These are phyloP conservation scores for Citrus reticulata DNA, from an alignment of 345 rosid species.

Conservation along the genomic window DNA sequence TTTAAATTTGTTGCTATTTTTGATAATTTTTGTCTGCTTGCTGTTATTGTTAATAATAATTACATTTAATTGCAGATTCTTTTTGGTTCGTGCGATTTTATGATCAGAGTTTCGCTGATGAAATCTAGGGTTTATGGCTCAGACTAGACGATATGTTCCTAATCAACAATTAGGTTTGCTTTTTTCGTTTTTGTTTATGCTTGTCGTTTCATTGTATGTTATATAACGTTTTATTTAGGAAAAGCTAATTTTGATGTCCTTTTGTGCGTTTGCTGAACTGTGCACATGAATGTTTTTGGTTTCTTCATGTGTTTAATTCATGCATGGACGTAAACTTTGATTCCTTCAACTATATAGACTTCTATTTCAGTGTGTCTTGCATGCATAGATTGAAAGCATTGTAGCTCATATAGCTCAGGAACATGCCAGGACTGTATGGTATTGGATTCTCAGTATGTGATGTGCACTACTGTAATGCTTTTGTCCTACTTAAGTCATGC, in stretches of 20 bases:
- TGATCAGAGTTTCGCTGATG: slow-evolving; percentile 14
- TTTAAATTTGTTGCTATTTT: neutral
- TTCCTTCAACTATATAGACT: neutral
- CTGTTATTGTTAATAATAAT: neutral
- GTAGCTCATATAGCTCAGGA: neutral
- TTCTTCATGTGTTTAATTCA: neutral
- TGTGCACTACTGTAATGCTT: neutral
- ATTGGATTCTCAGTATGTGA: neutral
- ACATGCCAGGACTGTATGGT: neutral
- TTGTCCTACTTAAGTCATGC: neutral
- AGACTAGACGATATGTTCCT: slow-evolving; percentile 31
- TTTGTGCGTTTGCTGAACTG: neutral
- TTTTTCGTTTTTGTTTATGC: neutral
- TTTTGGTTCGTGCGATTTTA: neutral
- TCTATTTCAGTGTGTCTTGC: neutral
- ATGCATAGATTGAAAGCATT: neutral
- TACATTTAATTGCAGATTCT: slow-evolving; percentile 4
- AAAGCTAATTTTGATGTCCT: neutral
- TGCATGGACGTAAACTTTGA: neutral
- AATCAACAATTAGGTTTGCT: slow-evolving; percentile 30
- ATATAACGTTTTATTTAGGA: neutral
- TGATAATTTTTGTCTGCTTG: neutral
- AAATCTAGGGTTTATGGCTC: slow-evolving; percentile 35
- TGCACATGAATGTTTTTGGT: too few species aligned
- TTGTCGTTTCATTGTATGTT: neutral